Evolutionary conservation across 352 stramenopile species (phyloP).

Genomic region (Globisporangium alternatum): DNA sequence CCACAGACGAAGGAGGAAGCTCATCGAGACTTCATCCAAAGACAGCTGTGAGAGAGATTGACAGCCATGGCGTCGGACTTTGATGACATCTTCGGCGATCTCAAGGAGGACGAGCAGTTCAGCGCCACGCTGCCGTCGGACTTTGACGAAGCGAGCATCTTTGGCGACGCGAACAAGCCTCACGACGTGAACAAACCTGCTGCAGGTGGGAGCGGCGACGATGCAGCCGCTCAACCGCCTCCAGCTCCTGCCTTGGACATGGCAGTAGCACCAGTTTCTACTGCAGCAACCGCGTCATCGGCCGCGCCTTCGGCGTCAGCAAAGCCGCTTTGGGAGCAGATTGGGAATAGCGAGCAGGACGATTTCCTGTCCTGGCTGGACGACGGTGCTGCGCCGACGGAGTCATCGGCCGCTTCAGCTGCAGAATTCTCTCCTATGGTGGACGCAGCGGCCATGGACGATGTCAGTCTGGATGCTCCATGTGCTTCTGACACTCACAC

Average conservation of each 20-base stretch:
- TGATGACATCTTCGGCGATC: constrained; percentile 81
- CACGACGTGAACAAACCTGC: constrained; percentile 1
- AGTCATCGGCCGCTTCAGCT: not conserved
- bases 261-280: not conserved
- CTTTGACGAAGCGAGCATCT: constrained; percentile 55
- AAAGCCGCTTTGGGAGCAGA: constrained; percentile 26
- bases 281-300: not conserved
- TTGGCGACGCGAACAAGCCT: constrained; percentile 26
- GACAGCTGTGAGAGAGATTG: not conserved
- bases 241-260: constrained; percentile 3
- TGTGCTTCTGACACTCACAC: not conserved
- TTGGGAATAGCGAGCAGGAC: constrained; percentile 36
- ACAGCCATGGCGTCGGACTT: constrained; percentile 45
- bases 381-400: constrained; percentile 24
- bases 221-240: constrained; percentile 6
- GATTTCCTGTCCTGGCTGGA: constrained; percentile 85
- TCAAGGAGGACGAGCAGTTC: constrained; percentile 57
- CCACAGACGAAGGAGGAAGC: not conserved
- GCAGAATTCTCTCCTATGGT: no score
- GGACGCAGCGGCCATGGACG: constrained; percentile 14
- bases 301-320: constrained; percentile 9
- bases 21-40: no score
- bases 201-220: not conserved
- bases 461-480: constrained; percentile 14
- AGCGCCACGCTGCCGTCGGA: constrained; percentile 38